A percentile compares a stretch with the other conserved stretches of the same genome.
phyloP scores from a whole-genome alignment of 2,329 filamentous ascomycete species.

The Colletotrichum musicola region DNA sequence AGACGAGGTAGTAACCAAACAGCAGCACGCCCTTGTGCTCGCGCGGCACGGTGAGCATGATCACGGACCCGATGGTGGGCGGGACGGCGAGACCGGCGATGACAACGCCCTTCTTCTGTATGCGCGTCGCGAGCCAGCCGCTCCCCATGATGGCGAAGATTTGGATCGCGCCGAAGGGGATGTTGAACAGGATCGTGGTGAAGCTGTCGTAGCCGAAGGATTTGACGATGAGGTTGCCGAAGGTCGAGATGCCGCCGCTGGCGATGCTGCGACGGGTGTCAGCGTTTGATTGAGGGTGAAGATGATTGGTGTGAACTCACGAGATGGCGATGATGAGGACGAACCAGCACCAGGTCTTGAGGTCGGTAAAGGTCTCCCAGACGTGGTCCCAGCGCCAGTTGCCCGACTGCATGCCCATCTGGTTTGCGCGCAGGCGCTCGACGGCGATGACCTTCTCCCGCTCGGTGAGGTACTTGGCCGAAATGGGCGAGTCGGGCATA shows the following conservation, averaged over 20 bases:
- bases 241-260: conserved; percentile 67
- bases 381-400: conserved; percentile 54
- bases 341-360: conserved; percentile 55
- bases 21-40: conserved; percentile 61
- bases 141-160: conserved; percentile 69
- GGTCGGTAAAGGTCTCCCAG: conserved; percentile 49
- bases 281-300: not conserved
- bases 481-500: conserved; percentile 73
- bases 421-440: conserved; percentile 65
- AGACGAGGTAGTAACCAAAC: conserved; percentile 63
- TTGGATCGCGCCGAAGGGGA: conserved; percentile 70
- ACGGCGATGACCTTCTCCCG: conserved; percentile 69
- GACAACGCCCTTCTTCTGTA: conserved; percentile 58
- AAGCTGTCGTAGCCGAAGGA: conserved; percentile 68
- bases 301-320: conserved; percentile 44
- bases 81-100: conserved; percentile 54
- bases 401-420: conserved; percentile 52
- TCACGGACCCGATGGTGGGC: conserved; percentile 56
- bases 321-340: conserved; percentile 63
- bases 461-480: conserved; percentile 65
- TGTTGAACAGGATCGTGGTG: conserved; percentile 68
- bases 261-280: conserved; percentile 50
- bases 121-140: conserved; percentile 58
- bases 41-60: conserved; percentile 62
- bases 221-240: conserved; percentile 68